Base-by-base conservation (phyloP, 73 alveolate genomes). In the Paramecium octaurelia region DNA sequence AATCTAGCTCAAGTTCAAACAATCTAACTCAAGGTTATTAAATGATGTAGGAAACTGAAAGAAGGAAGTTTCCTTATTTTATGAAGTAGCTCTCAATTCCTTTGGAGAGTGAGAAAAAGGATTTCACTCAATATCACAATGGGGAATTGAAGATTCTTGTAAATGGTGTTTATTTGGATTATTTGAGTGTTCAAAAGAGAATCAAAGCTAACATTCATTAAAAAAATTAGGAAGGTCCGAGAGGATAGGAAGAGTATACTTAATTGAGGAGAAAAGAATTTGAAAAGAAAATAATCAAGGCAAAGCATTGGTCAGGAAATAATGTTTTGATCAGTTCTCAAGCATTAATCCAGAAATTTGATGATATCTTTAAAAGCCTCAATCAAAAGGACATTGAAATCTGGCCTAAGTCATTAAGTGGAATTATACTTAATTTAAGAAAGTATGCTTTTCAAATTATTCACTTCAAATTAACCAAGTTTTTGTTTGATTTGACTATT, bases 281-380 rank as follows among this genome's bases (percentile, higher is more conserved):
- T 35, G 38, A 75, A 75, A 42, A 75, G 11, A 75, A 75, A 38
- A 38, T 35, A 42, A 35, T 75, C 18, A 75, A 23, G 9, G n/a
- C 58, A 42, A 75, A 75, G 18, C 12, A 75, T 34, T 75, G 88
- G 88, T 75, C 88, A 4, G 88, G 88, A n/a, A 75, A 75, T 16
- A 42, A 75, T 42, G 88, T 75, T 12, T 34, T 75, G 38, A 21
- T 42, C 3, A 24, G 58, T 21, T 38, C 88, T 18, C 16, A 35
- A 36, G 2, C 8, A n/a, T 35, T 38, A 11, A 29, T 38, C 4
- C 6, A 29, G 20, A 75, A 75, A 75, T 38, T 75, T 16, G 60
- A 21, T 21, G 58, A 11, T 24, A 75, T 75, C 14, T 35, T 75
- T 38, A 38, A 16, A 75, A 42, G 68, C 18, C 40, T 75, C 3